Conservation (phyloP, 331 rosid genomes). For the Quercus phellos region DNA sequence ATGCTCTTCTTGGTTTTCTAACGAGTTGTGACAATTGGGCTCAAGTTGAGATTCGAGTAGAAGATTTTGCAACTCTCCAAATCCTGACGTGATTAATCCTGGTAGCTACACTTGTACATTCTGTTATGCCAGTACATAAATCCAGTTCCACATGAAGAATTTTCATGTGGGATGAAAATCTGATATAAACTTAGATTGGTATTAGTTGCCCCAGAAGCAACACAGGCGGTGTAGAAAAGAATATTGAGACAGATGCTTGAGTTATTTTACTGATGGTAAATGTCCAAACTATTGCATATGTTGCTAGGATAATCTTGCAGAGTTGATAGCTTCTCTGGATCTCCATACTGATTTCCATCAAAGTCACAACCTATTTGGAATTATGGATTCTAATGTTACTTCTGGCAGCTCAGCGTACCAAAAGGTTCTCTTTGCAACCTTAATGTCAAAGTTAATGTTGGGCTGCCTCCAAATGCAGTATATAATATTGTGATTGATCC, state of each 20-base stretch:
- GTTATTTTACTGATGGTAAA: not conserved
- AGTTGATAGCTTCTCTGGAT: not conserved
- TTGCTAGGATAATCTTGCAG: not conserved
- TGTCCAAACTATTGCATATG: not conserved
- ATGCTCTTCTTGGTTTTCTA: not conserved
- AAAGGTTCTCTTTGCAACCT: slow-evolving; percentile 92
- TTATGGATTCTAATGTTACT: slow-evolving; percentile 1
- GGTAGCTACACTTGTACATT: not conserved
- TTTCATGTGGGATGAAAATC: not conserved
- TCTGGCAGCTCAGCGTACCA: slow-evolving; percentile 78
- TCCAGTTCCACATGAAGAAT: not conserved
- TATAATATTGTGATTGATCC: no score
- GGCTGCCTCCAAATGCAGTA: slow-evolving; percentile 40
- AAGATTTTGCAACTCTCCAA: not conserved
- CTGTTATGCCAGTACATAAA: not conserved
- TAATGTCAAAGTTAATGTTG: slow-evolving; percentile 66
- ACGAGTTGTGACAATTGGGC: not conserved
- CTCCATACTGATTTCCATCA: not conserved
- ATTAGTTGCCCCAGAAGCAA: not conserved
- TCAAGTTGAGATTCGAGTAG: not conserved
- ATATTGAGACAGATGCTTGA: not conserved
- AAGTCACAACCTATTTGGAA: not conserved
- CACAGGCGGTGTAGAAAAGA: not conserved
- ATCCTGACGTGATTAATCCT: not conserved
- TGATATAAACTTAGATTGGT: not conserved